Conservation (phyloP, 129 eudicot species). For the Flaveria robusta region DNA sequence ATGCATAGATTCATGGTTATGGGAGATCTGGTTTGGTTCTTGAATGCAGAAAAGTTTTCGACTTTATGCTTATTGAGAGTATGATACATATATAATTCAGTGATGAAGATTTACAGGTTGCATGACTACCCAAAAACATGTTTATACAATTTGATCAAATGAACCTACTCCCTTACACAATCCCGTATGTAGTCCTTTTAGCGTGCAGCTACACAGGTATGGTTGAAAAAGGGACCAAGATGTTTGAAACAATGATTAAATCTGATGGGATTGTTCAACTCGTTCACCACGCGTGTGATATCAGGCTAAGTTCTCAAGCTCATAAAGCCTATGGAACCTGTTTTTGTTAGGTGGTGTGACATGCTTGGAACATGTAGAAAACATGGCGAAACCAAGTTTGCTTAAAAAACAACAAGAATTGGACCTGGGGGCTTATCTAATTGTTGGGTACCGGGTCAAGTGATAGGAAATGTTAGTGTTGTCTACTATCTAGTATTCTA, state of each 20-base stretch:
- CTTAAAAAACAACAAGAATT: constrained; percentile 5
- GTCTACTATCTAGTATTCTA: too few species aligned
- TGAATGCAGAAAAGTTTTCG: constrained; percentile 46
- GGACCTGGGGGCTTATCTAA: too few species aligned
- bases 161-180: constrained; percentile 51
- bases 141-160: constrained; percentile 45
- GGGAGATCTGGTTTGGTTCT: constrained; percentile 63
- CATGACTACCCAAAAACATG: constrained; percentile 50
- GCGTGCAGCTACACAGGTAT: constrained; percentile 64
- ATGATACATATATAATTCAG: constrained; percentile 68
- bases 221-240: too few species aligned
- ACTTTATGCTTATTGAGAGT: constrained; percentile 44
- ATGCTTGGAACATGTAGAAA: constrained; percentile 71
- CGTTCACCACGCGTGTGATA: constrained; percentile 66
- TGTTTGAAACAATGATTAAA: too few species aligned
- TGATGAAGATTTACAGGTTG: constrained; percentile 66
- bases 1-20: constrained; percentile 68
- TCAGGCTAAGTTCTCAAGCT: constrained; percentile 56
- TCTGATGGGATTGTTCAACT: too few species aligned
- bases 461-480: too few species aligned
- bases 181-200: constrained; percentile 66
- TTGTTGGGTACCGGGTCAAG: too few species aligned
- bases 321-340: constrained; percentile 49
- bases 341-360: constrained; percentile 68
- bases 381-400: constrained; percentile 53